phyloP scores from a whole-genome alignment of 2,329 filamentous ascomycete genomes.

The Beauveria varroae region DNA sequence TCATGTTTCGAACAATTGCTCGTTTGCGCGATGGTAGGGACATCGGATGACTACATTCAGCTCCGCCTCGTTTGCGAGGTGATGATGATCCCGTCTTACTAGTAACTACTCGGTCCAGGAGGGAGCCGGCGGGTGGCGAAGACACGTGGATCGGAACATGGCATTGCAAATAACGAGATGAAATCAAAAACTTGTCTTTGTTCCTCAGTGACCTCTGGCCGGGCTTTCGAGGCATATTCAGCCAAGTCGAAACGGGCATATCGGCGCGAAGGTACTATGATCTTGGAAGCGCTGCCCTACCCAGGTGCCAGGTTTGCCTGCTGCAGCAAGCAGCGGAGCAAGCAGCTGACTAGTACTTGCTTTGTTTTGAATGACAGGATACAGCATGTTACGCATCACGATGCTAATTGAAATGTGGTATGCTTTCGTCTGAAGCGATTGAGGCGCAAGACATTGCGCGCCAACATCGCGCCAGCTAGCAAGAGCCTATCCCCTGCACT shows the following conservation, averaged over 20 bases:
- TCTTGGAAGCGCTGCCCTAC: no score
- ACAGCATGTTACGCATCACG: no score
- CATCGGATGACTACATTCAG: not conserved
- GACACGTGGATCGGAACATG: not conserved
- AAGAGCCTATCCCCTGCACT: not conserved
- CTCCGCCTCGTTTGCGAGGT: not conserved
- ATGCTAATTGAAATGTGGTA: not conserved
- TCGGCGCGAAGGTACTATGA: no score
- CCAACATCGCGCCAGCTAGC: not conserved
- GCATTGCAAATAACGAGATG: not conserved
- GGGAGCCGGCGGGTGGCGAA: not conserved
- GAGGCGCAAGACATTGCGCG: not conserved
- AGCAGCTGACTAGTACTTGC: not conserved
- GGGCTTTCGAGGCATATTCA: no score
- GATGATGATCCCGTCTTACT: not conserved
- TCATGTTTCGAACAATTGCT: not conserved
- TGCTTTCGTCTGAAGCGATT: not conserved
- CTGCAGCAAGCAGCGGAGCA: no score
- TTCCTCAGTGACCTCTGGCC: no score
- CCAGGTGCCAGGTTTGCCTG: no score
- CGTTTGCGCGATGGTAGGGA: not conserved
- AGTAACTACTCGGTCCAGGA: not conserved
- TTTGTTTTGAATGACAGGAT: not conserved
- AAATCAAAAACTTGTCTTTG: not conserved
- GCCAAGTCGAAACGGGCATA: no score